Conservation (phyloP, 2,329 filamentous ascomycete species). For the Colletotrichum acutatum region DNA sequence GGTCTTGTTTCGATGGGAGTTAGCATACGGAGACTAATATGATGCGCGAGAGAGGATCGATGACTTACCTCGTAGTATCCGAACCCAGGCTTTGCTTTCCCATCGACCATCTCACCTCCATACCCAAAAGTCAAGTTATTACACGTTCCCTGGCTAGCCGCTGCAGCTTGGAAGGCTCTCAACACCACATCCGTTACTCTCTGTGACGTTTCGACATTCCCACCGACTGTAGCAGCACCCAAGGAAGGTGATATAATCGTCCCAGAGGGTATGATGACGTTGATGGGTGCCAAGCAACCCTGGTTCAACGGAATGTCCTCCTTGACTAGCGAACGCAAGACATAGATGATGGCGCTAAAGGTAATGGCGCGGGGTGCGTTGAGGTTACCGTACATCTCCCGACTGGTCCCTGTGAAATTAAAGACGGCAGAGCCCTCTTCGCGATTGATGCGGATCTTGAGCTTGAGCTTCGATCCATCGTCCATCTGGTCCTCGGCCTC, state of each 20-base stretch:
- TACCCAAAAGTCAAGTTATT: background rate
- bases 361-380: conserved; percentile 43
- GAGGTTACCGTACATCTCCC: conserved; percentile 52
- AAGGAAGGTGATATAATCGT: conserved; percentile 67
- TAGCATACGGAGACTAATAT: background rate
- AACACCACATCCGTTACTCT: conserved; percentile 88
- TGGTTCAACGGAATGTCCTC: conserved; percentile 89
- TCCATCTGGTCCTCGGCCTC: conserved; percentile 82
- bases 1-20: conserved; percentile 30
- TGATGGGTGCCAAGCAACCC: conserved; percentile 81
- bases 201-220: conserved; percentile 83
- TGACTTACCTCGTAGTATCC: conserved; percentile 47
- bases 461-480: conserved; percentile 53
- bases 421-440: conserved; percentile 60
- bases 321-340: conserved; percentile 75
- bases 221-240: conserved; percentile 71
- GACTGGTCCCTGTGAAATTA: conserved; percentile 58
- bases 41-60: background rate
- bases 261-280: conserved; percentile 73
- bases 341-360: conserved; percentile 38
- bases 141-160: conserved; percentile 56
- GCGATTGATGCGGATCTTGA: conserved; percentile 43
- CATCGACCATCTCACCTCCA: conserved; percentile 77
- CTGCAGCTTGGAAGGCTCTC: conserved; percentile 81
- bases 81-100: conserved; percentile 50